phyloP scores from a whole-genome alignment of 1,139 yeast genomes.

The Pichia sp. region DNA sequence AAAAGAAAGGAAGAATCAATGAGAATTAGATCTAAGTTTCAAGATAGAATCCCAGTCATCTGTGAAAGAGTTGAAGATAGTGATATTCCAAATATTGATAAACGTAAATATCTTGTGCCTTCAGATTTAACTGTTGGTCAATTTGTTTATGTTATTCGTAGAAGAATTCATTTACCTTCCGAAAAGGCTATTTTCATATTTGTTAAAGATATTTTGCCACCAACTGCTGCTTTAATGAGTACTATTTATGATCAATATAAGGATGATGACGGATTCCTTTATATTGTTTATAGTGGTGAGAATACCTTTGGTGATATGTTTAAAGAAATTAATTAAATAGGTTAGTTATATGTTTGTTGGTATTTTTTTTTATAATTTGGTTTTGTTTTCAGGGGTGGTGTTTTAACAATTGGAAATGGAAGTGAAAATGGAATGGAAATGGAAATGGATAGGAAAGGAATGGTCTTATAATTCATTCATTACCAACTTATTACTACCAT shows the following conservation, averaged over 20 bases:
- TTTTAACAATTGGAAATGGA: no score
- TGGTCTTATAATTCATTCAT: no score
- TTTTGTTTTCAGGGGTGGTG: background rate
- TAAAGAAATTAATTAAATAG: conserved; percentile 8
- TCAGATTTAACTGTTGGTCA: conserved; percentile 96
- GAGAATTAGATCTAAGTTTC: conserved; percentile 82
- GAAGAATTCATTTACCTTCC: conserved; percentile 90
- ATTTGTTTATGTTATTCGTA: conserved; percentile 93
- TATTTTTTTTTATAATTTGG: background rate
- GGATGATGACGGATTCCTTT: conserved; percentile 94
- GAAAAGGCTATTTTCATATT: conserved; percentile 97
- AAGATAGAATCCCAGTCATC: conserved; percentile 91
- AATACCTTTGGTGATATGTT: conserved; percentile 67
- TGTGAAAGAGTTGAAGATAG: conserved; percentile 97
- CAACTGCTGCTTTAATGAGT: conserved; percentile 95
- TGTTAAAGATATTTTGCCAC: conserved; percentile 93
- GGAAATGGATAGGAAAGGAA: no score
- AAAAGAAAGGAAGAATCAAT: conserved; percentile 95
- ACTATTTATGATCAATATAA: conserved; percentile 92
- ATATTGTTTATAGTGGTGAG: conserved; percentile 85
- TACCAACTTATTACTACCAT: no score
- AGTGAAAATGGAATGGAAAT: background rate
- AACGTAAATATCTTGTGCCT: conserved; percentile 94
- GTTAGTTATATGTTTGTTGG: background rate
- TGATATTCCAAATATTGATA: conserved; percentile 92